Evolutionary conservation across 2,329 filamentous ascomycete genomes (phyloP).

Genomic region (Colletotrichum horii): DNA sequence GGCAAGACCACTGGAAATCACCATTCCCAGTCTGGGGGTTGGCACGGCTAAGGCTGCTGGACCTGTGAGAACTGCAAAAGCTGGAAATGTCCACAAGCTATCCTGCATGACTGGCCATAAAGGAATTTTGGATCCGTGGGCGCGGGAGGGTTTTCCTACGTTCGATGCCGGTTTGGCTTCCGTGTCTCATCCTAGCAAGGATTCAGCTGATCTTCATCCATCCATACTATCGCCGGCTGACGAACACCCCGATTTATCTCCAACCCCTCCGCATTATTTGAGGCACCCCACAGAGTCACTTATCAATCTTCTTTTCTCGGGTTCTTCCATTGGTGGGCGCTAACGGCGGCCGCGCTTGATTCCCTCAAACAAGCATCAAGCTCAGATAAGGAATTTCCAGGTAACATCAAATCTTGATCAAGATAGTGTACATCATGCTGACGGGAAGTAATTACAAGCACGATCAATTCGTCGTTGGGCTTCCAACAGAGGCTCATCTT

Average conservation of each 20-base stretch:
- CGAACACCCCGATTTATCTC: not conserved
- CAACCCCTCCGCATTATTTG: not conserved
- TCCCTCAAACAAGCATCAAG: not conserved
- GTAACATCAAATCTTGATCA: not conserved
- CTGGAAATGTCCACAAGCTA: not conserved
- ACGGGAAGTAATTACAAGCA: not conserved
- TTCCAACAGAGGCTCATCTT: not conserved
- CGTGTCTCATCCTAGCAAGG: not conserved
- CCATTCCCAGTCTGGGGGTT: too few species aligned
- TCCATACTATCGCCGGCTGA: not conserved
- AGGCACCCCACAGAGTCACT: not conserved
- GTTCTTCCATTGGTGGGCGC: not conserved
- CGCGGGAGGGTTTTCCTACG: not conserved
- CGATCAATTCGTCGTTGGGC: not conserved
- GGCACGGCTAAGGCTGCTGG: too few species aligned
- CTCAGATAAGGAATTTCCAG: not conserved
- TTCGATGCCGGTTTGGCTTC: not conserved
- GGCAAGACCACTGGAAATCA: not conserved
- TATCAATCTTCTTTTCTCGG: not conserved
- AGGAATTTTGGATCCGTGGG: not conserved
- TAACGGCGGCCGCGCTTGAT: not conserved
- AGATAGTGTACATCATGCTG: not conserved
- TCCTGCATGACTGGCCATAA: not conserved
- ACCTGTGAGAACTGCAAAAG: not conserved
- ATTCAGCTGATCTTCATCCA: not conserved